Percentiles rank a stretch among this genome's conserved stretches.
phyloP scores from a whole-genome alignment of 441 rosid species.

The Raphanus hybrid region DNA sequence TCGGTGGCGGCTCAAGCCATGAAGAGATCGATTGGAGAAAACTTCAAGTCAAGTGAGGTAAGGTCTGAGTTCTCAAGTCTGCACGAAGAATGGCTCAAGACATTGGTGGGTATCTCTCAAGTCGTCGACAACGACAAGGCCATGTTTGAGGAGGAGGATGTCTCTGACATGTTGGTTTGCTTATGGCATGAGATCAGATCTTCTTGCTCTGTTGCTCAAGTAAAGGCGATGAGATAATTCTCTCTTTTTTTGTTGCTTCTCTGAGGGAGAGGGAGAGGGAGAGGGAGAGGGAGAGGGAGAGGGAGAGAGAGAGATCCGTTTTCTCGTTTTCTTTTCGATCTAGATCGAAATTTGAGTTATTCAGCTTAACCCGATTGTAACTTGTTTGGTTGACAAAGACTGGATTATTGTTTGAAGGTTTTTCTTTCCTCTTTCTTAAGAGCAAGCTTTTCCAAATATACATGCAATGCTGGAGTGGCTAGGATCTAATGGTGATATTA shows the following conservation, averaged over 20 bases:
- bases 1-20: slow-evolving; percentile 63
- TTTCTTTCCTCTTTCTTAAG: neutral
- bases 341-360: neutral
- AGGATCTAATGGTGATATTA: too few relatives aligned
- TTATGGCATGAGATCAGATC: slow-evolving; percentile 85
- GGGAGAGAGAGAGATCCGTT: neutral
- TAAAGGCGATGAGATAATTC: slow-evolving; percentile 9
- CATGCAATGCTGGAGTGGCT: neutral
- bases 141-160: slow-evolving; percentile 51
- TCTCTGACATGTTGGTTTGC: slow-evolving; percentile 73
- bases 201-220: slow-evolving; percentile 29
- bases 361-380: neutral
- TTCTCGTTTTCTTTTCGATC: neutral
- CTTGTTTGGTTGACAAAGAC: neutral
- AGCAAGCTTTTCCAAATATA: neutral
- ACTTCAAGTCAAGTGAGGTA: slow-evolving; percentile 78
- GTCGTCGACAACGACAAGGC: slow-evolving; percentile 28
- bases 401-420: neutral
- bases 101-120: slow-evolving; percentile 50
- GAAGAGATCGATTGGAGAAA: slow-evolving; percentile 71
- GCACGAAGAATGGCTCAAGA: slow-evolving; percentile 86
- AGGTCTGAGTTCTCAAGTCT: slow-evolving; percentile 88
- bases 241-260: neutral
- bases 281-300: too few relatives aligned
- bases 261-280: too few relatives aligned